Evolutionary conservation across 257 asterid species (phyloP).

Genomic region (Linderniella brevidens): DNA sequence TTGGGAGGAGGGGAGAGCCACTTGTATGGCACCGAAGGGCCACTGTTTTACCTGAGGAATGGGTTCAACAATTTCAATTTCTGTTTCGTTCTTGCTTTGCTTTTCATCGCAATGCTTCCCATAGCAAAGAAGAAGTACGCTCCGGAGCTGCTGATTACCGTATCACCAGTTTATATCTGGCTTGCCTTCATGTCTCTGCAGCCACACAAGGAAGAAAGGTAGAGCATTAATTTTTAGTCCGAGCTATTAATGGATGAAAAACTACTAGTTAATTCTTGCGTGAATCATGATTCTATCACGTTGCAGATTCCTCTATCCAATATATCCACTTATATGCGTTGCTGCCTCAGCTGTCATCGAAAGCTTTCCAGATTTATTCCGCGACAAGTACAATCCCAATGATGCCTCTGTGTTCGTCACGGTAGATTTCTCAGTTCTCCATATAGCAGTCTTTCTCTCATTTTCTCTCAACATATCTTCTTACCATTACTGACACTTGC

Average conservation of each 20-base stretch:
- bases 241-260: too few relatives aligned
- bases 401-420: constrained; percentile 31
- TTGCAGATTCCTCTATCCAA: constrained; percentile 91
- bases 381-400: constrained; percentile 51
- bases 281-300: constrained; percentile 13
- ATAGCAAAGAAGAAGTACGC: constrained; percentile 62
- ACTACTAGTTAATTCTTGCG: neutral
- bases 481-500: constrained; percentile 7
- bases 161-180: constrained; percentile 90
- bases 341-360: constrained; percentile 99
- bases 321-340: constrained; percentile 93
- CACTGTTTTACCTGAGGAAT: constrained; percentile 66
- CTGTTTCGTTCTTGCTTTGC: constrained; percentile 74
- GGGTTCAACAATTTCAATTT: constrained; percentile 91
- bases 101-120: constrained; percentile 61
- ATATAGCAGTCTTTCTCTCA: neutral
- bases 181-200: constrained; percentile 92
- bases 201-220: constrained; percentile 99
- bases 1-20: constrained; percentile 98
- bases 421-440: constrained; percentile 27
- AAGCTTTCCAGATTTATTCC: constrained; percentile 79
- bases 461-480: too few relatives aligned
- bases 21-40: constrained; percentile 86
- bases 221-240: constrained; percentile 7
- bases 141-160: constrained; percentile 59